These are phyloP conservation scores for Picochlorum sp. DNA, from an alignment of 139 green algal genomes.

Conservation along the genomic window DNA sequence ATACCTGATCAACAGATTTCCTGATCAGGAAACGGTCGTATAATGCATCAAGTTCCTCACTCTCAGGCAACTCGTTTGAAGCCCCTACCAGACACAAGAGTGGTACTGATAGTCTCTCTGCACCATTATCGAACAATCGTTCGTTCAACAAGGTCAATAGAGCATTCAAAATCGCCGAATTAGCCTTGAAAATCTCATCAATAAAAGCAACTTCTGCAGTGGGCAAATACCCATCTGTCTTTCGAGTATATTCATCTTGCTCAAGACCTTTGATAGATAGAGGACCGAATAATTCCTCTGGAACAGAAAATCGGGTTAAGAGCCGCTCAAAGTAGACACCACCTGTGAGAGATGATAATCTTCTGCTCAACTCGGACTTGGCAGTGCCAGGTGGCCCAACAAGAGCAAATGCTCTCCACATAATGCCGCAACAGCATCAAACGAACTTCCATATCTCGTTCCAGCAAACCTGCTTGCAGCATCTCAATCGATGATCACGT, in stretches of 20 bases:
- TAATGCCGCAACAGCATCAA: constrained; percentile 76
- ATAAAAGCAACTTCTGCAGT: constrained; percentile 79
- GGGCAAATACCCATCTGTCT: constrained; percentile 85
- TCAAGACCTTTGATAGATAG: constrained; percentile 82
- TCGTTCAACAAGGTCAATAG: constrained; percentile 94
- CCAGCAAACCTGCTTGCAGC: constrained; percentile 51
- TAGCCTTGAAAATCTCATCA: constrained; percentile 86
- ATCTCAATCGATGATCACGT: constrained; percentile 53
- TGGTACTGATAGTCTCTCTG: constrained; percentile 45
- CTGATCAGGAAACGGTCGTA: constrained; percentile 89
- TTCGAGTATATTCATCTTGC: constrained; percentile 79
- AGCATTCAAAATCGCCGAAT: constrained; percentile 90
- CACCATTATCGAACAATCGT: constrained; percentile 91
- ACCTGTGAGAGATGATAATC: constrained; percentile 49
- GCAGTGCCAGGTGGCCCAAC: constrained; percentile 73
- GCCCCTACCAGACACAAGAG: constrained; percentile 67
- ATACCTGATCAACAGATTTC: constrained; percentile 51
- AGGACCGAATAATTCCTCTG: constrained; percentile 89
- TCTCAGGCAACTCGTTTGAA: constrained; percentile 84
- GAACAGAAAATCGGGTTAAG: constrained; percentile 83
- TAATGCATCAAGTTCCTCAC: constrained; percentile 86
- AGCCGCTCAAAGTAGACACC: constrained; percentile 84
- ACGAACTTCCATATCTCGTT: constrained; percentile 65
- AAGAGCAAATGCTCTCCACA: constrained; percentile 77
- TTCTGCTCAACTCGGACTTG: constrained; percentile 79